phyloP scores from a whole-genome alignment of 768 basidiomycete genomes.

The Strobilomyces confusus region DNA sequence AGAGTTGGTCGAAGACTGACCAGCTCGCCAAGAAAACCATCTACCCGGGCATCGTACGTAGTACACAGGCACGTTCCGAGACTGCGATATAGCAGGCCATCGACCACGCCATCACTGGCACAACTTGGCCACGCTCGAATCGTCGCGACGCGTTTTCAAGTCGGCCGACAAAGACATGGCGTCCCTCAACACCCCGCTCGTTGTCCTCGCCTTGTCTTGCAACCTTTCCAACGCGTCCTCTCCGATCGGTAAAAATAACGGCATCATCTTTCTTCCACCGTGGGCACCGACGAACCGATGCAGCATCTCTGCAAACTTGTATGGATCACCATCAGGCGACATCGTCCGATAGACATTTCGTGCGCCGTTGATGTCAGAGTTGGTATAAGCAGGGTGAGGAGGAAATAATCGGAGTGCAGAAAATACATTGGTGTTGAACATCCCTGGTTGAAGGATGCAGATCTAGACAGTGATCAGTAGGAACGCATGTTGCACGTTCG shows the following conservation, averaged over 20 bases:
- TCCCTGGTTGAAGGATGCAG: constrained; percentile 17
- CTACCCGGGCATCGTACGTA: no score
- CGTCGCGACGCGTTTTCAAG: no score
- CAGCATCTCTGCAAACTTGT: constrained; percentile 11
- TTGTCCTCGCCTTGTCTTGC: not conserved
- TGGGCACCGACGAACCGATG: not conserved
- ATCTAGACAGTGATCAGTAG: constrained; percentile 1
- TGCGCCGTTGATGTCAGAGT: not conserved
- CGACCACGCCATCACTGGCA: no score
- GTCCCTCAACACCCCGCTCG: not conserved
- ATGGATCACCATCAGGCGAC: constrained; percentile 8
- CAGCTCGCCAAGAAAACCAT: no score
- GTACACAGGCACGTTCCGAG: no score
- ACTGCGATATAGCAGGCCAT: no score
- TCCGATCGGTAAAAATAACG: constrained; percentile 10
- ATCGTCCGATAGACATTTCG: not conserved
- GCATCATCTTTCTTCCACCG: constrained; percentile 1
- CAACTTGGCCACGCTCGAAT: no score
- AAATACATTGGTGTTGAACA: constrained; percentile 13
- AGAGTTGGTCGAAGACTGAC: no score
- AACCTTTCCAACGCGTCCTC: constrained; percentile 9
- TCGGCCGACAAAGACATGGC: constrained; percentile 5
- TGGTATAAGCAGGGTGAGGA: constrained; percentile 7
- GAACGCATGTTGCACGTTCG: not conserved
- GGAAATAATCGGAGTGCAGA: not conserved